Percentiles rank a stretch among this genome's conserved stretches.
Conservation (phyloP, 257 asterid genomes). For the Capsicum rhomboideum region DNA sequence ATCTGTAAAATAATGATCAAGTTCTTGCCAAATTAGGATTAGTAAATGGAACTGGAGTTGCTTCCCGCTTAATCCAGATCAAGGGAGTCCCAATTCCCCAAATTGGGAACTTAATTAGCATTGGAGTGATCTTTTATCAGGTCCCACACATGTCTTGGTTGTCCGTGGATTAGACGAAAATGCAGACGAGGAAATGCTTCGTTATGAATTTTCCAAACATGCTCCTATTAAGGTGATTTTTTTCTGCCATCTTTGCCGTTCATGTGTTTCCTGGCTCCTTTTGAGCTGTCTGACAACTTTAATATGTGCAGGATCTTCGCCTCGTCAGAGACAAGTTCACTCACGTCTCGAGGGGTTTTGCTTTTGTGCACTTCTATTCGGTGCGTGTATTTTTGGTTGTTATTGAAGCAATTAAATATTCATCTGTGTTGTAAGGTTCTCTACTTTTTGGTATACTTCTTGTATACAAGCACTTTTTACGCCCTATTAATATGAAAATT, state of each 20-base stretch:
- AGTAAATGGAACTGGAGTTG: background rate
- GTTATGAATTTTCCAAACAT: conserved; percentile 91
- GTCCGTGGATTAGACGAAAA: conserved; percentile 98
- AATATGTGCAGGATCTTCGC: conserved; percentile 71
- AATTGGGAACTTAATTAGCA: background rate
- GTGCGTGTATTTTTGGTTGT: conserved; percentile 32
- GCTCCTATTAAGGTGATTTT: conserved; percentile 83
- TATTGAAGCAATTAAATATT: background rate
- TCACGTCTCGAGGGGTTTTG: conserved; percentile 97
- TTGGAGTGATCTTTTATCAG: conserved; percentile 27
- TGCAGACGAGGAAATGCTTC: conserved; percentile 99
- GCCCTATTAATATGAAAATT: too few relatives aligned
- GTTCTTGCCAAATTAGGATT: background rate
- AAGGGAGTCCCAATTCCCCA: background rate
- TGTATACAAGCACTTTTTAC: too few relatives aligned
- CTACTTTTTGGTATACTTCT: too few relatives aligned
- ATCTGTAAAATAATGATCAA: background rate
- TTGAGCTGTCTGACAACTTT: conserved; percentile 9
- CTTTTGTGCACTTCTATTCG: conserved; percentile 83
- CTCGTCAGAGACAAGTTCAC: conserved; percentile 97
- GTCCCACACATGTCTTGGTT: conserved; percentile 96
- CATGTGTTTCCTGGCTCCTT: background rate
- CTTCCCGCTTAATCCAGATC: background rate
- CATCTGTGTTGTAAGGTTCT: too few relatives aligned
- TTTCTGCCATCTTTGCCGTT: background rate